Conservation (phyloP, 2,329 filamentous ascomycete genomes). For the Coleophoma cylindrospora region DNA sequence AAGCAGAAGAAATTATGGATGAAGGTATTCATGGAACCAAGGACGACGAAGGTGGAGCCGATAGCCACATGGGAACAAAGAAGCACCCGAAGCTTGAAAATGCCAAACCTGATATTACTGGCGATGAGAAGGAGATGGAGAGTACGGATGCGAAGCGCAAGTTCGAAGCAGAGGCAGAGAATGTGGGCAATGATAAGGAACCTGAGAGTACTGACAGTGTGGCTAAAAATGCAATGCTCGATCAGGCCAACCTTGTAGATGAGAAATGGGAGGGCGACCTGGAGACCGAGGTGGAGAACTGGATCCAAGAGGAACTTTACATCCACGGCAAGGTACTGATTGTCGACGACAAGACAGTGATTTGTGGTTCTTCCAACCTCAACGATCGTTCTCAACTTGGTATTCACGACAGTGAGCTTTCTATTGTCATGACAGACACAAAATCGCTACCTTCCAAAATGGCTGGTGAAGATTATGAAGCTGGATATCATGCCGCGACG, state of each 20-base stretch:
- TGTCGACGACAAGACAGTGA: slow-evolving; percentile 77
- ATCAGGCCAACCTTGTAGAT: slow-evolving; percentile 55
- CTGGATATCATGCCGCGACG: slow-evolving; percentile 76
- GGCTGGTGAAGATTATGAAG: slow-evolving; percentile 72
- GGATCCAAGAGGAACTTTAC: slow-evolving; percentile 94
- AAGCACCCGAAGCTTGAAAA: slow-evolving; percentile 23
- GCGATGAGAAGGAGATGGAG: slow-evolving; percentile 31
- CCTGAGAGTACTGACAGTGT: slow-evolving; percentile 38
- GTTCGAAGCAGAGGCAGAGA: slow-evolving; percentile 44
- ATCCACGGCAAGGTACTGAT: slow-evolving; percentile 90
- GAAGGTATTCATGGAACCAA: slow-evolving; percentile 59
- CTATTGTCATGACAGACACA: slow-evolving; percentile 84
- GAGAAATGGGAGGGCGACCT: slow-evolving; percentile 72
- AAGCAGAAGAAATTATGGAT: slow-evolving; percentile 85
- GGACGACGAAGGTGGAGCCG: slow-evolving; percentile 34
- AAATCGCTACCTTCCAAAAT: slow-evolving; percentile 67
- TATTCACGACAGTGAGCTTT: slow-evolving; percentile 85
- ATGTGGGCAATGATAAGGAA: slow-evolving; percentile 22
- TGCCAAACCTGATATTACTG: slow-evolving; percentile 27
- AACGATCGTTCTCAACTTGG: slow-evolving; percentile 89
- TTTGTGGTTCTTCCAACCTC: slow-evolving; percentile 85
- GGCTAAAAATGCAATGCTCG: slow-evolving; percentile 79
- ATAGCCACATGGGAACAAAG: slow-evolving; percentile 42
- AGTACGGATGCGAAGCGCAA: slow-evolving; percentile 42
- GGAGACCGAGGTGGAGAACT: slow-evolving; percentile 76